Conservation (phyloP, 1,284 basidiomycete species). For the Malassezia restricta region DNA sequence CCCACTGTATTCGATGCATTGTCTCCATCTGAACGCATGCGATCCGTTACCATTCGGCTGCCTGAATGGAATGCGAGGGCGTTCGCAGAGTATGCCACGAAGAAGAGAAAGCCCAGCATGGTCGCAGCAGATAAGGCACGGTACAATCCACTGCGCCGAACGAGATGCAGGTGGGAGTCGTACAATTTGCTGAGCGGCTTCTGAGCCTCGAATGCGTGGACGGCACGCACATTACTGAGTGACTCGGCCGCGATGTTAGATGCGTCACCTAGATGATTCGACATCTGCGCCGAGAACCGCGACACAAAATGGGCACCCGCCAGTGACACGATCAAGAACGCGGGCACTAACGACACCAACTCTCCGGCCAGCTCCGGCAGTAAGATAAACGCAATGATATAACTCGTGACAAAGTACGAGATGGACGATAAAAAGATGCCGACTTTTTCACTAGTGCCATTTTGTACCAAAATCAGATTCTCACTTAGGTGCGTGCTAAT, state of each 20-base stretch:
- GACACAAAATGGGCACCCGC: conserved; percentile 25
- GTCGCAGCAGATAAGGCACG: conserved; percentile 25
- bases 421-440: conserved; percentile 30
- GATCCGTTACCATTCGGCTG: conserved; percentile 23
- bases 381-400: conserved; percentile 29
- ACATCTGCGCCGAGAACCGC: conserved; percentile 22
- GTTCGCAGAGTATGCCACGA: conserved; percentile 35
- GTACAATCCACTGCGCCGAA: conserved; percentile 22
- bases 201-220: conserved; percentile 31
- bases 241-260: conserved; percentile 26
- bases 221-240: conserved; percentile 26
- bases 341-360: conserved; percentile 27
- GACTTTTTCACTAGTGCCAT: conserved; percentile 36
- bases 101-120: conserved; percentile 31
- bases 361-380: conserved; percentile 27
- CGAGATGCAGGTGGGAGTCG: conserved; percentile 25
- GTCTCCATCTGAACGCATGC: conserved; percentile 7
- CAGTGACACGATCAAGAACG: conserved; percentile 23
- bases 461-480: conserved; percentile 30
- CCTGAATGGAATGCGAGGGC: conserved; percentile 33
- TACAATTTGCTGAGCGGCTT: conserved; percentile 24
- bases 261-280: conserved; percentile 26
- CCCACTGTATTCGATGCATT: conserved; percentile 16
- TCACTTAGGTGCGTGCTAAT: conserved; percentile 27
- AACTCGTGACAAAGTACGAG: conserved; percentile 31